Conservation (phyloP, 768 basidiomycete genomes). For the Lenzites betulinus region DNA sequence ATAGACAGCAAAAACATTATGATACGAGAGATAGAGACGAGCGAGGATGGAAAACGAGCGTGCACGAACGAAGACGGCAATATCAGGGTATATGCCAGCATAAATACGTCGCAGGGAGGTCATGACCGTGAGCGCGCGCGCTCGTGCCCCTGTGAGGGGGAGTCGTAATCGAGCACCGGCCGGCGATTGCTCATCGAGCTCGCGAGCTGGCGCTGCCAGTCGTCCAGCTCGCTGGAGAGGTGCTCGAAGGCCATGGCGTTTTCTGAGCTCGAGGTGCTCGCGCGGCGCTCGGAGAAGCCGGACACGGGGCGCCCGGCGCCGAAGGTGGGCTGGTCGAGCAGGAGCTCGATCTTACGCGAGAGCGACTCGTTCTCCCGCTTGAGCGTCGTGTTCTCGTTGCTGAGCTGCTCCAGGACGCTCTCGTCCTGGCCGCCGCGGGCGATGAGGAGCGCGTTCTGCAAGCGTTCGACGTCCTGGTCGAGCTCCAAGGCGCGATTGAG, state of each 20-base stretch:
- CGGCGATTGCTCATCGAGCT: conserved; percentile 76
- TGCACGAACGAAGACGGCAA: conserved; percentile 39
- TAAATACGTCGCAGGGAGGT: conserved; percentile 34
- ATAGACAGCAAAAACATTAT: conserved; percentile 35
- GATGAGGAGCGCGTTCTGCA: conserved; percentile 71
- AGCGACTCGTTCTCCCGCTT: conserved; percentile 87
- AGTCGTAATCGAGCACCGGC: conserved; percentile 72
- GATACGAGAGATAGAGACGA: conserved; percentile 22
- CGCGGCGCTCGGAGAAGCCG: conserved; percentile 54
- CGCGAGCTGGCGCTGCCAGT: conserved; percentile 83
- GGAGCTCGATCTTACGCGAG: conserved; percentile 86
- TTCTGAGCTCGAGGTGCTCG: conserved; percentile 82
- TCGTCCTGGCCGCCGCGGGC: conserved; percentile 79
- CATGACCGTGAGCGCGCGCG: conserved; percentile 61
- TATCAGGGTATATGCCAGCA: conserved; percentile 46
- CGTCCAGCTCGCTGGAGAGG: conserved; percentile 79
- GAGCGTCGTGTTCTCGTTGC: conserved; percentile 76
- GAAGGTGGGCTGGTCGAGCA: conserved; percentile 79
- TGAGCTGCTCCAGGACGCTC: conserved; percentile 77
- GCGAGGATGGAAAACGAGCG: conserved; percentile 47
- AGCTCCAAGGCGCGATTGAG: conserved; percentile 76
- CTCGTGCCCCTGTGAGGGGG: conserved; percentile 53
- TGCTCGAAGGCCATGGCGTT: conserved; percentile 76
- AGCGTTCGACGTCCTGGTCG: conserved; percentile 75
- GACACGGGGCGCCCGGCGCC: conserved; percentile 63